Evolutionary conservation across 2,329 filamentous ascomycete species (phyloP).

Genomic region (Arthroderma uncinatum): DNA sequence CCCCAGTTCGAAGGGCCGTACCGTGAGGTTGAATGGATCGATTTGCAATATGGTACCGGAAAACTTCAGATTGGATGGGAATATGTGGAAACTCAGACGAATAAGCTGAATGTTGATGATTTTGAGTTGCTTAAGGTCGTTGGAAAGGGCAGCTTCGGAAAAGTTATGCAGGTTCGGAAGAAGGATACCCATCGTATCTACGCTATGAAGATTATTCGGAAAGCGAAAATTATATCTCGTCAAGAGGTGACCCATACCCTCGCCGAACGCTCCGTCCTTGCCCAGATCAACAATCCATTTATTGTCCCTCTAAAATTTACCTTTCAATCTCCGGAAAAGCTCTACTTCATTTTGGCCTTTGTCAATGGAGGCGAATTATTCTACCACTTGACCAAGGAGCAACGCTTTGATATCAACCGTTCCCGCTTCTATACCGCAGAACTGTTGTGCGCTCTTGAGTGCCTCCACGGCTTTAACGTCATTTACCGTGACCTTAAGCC

Average conservation of each 20-base stretch:
- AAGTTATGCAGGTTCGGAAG: slow-evolving; percentile 98
- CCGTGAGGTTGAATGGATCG: slow-evolving; percentile 77
- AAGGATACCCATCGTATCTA: slow-evolving; percentile 97
- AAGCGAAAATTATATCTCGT: slow-evolving; percentile 95
- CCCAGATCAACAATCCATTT: slow-evolving; percentile 99
- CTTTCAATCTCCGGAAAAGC: slow-evolving; percentile 96
- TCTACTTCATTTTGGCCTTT: slow-evolving; percentile 93
- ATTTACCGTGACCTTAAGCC: slow-evolving; percentile 97
- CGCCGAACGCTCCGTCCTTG: slow-evolving; percentile 88
- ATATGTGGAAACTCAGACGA: slow-evolving; percentile 83
- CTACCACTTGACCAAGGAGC: slow-evolving; percentile 90
- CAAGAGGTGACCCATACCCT: slow-evolving; percentile 96
- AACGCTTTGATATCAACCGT: slow-evolving; percentile 94
- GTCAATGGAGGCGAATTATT: slow-evolving; percentile 97
- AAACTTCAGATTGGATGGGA: slow-evolving; percentile 84
- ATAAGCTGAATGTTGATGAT: slow-evolving; percentile 90
- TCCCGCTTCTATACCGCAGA: slow-evolving; percentile 96
- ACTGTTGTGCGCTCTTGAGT: slow-evolving; percentile 87
- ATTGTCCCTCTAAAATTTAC: slow-evolving; percentile 98
- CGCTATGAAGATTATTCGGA: slow-evolving; percentile 97
- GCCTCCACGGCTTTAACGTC: slow-evolving; percentile 94
- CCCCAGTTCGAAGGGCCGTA: slow-evolving; percentile 83
- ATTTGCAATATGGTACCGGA: slow-evolving; percentile 80
- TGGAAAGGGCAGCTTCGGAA: slow-evolving; percentile 95
- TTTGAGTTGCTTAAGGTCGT: slow-evolving; percentile 97